phyloP scores from a whole-genome alignment of 2,329 filamentous ascomycete species.

The Calycina herbarum region DNA sequence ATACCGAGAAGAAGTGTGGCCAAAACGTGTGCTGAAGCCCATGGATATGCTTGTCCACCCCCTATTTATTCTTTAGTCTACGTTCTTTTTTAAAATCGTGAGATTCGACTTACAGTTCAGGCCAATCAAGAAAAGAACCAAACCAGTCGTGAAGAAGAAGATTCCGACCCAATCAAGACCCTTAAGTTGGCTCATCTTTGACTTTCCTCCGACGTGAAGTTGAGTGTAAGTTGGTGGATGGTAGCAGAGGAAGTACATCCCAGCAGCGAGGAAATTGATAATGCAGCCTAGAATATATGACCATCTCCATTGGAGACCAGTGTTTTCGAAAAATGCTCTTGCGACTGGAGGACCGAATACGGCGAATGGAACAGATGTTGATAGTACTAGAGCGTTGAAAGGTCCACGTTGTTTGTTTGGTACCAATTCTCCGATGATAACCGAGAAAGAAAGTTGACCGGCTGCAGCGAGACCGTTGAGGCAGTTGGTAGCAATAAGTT shows the following conservation, averaged over 20 bases:
- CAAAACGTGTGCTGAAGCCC: constrained; percentile 40
- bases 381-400: constrained; percentile 42
- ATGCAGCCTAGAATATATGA: constrained; percentile 51
- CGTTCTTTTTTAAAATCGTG: not conserved
- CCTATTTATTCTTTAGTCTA: not conserved
- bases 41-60: constrained; percentile 38
- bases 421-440: constrained; percentile 46
- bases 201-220: constrained; percentile 37
- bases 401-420: constrained; percentile 44
- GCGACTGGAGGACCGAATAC: constrained; percentile 50
- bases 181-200: constrained; percentile 11
- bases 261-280: constrained; percentile 42
- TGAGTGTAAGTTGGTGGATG: constrained; percentile 48
- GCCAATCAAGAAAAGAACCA: constrained; percentile 49
- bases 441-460: constrained; percentile 44
- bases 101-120: constrained; percentile 44
- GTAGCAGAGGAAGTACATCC: constrained; percentile 47
- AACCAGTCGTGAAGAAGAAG: constrained; percentile 46
- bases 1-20: constrained; percentile 23
- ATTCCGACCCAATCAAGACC: constrained; percentile 23
- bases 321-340: constrained; percentile 45
- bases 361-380: constrained; percentile 43
- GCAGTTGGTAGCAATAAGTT: constrained; percentile 42
- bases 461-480: constrained; percentile 44
- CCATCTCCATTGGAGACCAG: constrained; percentile 48